Evolutionary conservation across 106 monocot species (phyloP).

Genomic region (Chionographis japonica): DNA sequence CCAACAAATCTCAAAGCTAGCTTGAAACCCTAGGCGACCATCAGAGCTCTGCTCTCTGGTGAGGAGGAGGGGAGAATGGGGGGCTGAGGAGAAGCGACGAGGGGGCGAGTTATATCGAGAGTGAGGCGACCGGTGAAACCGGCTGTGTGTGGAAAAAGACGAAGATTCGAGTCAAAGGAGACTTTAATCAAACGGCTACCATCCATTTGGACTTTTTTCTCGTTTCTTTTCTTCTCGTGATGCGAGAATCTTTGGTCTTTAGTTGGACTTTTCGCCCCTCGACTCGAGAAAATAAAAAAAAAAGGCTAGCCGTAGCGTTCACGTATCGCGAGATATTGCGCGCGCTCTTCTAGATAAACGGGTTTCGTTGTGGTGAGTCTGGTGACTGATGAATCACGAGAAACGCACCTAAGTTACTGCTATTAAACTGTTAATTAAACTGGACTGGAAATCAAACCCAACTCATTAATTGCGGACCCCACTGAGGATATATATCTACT

Average conservation of each 20-base stretch:
- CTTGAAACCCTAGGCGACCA: neutral
- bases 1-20: neutral
- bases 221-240: neutral
- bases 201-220: neutral
- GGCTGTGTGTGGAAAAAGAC: neutral
- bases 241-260: slow-evolving; percentile 12
- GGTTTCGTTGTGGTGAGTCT: too few species aligned
- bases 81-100: neutral
- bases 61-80: neutral
- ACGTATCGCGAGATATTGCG: neutral
- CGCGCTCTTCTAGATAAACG: neutral
- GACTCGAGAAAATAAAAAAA: too few species aligned
- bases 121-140: slow-evolving; percentile 1
- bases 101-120: slow-evolving; percentile 1
- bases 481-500: too few species aligned
- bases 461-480: too few species aligned
- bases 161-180: slow-evolving; percentile 14
- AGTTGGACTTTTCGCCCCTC: slow-evolving; percentile 1
- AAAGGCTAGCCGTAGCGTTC: too few species aligned
- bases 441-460: too few species aligned
- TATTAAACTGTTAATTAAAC: too few species aligned
- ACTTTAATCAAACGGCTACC: slow-evolving; percentile 3
- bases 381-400: too few species aligned
- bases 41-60: too few species aligned
- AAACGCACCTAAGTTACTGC: too few species aligned